phyloP scores from a whole-genome alignment of 768 basidiomycete genomes.

The Rhodotorula taiwanensis region DNA sequence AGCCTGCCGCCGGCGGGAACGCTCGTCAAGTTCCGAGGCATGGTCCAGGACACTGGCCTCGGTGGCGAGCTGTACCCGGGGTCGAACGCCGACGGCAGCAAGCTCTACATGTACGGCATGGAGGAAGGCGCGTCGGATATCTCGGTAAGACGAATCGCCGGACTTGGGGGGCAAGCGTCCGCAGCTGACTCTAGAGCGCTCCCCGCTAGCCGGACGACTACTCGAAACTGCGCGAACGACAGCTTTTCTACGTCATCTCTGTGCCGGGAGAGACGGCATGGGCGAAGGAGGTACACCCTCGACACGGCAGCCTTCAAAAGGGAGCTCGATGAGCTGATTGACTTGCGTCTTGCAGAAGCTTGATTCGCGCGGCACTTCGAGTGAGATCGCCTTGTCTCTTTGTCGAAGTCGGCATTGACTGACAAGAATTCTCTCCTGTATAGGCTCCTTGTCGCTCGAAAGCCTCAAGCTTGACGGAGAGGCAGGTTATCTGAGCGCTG shows the following conservation, averaged over 20 bases:
- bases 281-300: conserved; percentile 32
- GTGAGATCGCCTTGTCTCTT: no score
- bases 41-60: conserved; percentile 42
- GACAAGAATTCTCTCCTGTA: no score
- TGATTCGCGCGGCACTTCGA: no score
- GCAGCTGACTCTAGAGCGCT: not conserved
- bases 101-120: conserved; percentile 18
- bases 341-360: no score
- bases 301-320: no score
- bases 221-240: conserved; percentile 38
- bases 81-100: not conserved
- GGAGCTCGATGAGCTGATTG: no score
- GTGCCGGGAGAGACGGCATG: conserved; percentile 41
- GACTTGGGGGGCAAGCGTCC: not conserved
- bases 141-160: not conserved
- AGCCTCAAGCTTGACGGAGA: no score
- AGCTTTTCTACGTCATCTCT: conserved; percentile 38
- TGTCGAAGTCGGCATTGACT: no score
- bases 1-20: conserved; percentile 14
- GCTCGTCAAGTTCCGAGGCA: conserved; percentile 41
- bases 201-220: conserved; percentile 37
- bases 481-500: no score
- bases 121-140: conserved; percentile 15
- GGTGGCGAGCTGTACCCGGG: conserved; percentile 40
- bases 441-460: no score